These are phyloP conservation scores for Hyaloscypha bicolor DNA, from an alignment of 495 filamentous ascomycete species.

Conservation along the genomic window DNA sequence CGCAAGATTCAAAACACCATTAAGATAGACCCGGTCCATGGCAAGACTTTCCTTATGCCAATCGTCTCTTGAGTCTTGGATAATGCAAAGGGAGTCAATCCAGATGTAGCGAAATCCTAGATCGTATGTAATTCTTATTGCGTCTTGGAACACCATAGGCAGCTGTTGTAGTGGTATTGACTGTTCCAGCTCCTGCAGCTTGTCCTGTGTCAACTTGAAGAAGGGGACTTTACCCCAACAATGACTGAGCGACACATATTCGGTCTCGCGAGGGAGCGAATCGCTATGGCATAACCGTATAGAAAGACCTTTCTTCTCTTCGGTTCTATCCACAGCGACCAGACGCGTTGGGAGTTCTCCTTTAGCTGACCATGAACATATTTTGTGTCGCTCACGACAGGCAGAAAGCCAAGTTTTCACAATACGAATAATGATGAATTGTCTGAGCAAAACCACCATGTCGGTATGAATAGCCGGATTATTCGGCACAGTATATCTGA, in stretches of 20 bases:
- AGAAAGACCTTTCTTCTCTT: conserved; percentile 2
- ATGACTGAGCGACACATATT: conserved; percentile 11
- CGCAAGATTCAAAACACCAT: conserved; percentile 12
- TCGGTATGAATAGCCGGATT: too few relatives aligned
- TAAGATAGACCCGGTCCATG: conserved; percentile 16
- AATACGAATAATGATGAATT: too few relatives aligned
- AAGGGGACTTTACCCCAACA: conserved; percentile 8
- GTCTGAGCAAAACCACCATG: too few relatives aligned
- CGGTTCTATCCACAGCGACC: conserved; percentile 4
- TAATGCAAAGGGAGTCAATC: conserved; percentile 2
- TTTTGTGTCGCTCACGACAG: too few relatives aligned
- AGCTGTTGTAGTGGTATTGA: conserved; percentile 11
- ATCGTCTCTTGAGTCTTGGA: conserved; percentile 15
- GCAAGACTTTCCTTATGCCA: conserved; percentile 7
- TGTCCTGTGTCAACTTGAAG: conserved; percentile 2
- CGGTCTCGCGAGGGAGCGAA: conserved; percentile 1
- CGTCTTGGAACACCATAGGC: conserved; percentile 5
- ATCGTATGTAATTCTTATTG: conserved; percentile 5
- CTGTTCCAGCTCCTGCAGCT: background rate
- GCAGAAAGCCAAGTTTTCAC: too few relatives aligned
- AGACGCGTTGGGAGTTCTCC: conserved; percentile 6
- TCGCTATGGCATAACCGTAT: background rate
- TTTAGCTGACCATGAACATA: too few relatives aligned
- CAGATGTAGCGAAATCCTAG: background rate
- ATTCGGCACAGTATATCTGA: too few relatives aligned